These are phyloP conservation scores for Prinsepia uniflora DNA, from an alignment of 306 rosid genomes.

Conservation along the genomic window DNA sequence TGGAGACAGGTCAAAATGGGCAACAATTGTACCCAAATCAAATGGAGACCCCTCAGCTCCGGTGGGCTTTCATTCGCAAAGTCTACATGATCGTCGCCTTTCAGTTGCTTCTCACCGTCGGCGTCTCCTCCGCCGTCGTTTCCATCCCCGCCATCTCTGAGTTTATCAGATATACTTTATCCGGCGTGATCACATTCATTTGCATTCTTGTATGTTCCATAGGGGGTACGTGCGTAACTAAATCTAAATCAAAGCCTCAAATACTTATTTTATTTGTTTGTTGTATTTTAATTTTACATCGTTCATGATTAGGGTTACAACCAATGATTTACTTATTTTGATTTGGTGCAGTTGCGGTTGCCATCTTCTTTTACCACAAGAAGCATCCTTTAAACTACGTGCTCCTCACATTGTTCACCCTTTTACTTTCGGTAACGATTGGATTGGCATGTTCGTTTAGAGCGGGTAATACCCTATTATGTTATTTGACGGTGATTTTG, in stretches of 20 bases:
- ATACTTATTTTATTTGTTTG: too few relatives aligned
- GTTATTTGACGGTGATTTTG: background rate
- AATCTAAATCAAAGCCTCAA: background rate
- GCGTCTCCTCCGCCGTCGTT: constrained; percentile 20
- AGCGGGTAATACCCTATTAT: constrained; percentile 14
- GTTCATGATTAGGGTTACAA: background rate
- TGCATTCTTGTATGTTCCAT: constrained; percentile 10
- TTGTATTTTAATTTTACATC: too few relatives aligned
- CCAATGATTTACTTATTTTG: background rate
- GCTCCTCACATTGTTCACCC: constrained; percentile 23
- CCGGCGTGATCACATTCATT: constrained; percentile 18
- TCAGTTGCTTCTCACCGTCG: constrained; percentile 35
- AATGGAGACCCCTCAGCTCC: constrained; percentile 35
- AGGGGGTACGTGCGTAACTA: constrained; percentile 13
- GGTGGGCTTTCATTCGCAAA: constrained; percentile 40
- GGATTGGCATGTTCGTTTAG: constrained; percentile 30
- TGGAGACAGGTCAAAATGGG: constrained; percentile 11
- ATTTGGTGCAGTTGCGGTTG: constrained; percentile 20
- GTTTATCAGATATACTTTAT: constrained; percentile 10
- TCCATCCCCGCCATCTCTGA: constrained; percentile 8
- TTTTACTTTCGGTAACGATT: constrained; percentile 9
- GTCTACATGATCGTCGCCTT: constrained; percentile 32
- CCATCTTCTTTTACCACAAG: constrained; percentile 23
- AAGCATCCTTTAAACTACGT: constrained; percentile 31
- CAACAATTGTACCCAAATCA: constrained; percentile 17